phyloP scores from a whole-genome alignment of 2,329 filamentous ascomycete species.

The Chalaropsis ovoidea region DNA sequence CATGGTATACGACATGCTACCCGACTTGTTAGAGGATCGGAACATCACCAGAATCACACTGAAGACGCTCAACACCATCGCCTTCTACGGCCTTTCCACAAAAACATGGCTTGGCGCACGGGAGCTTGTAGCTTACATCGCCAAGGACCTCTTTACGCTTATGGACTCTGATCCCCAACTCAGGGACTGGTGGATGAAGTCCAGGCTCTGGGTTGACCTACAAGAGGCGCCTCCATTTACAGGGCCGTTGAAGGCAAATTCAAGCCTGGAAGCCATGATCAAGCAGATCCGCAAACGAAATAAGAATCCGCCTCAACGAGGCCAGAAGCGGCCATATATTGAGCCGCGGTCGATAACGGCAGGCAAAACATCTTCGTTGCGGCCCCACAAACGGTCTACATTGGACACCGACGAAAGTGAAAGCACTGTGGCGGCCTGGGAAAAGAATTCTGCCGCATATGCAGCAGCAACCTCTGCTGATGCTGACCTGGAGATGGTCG shows the following conservation, averaged over 20 bases:
- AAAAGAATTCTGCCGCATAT: not conserved
- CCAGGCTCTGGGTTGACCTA: constrained; percentile 15
- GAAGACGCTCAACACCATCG: not conserved
- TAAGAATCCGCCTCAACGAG: not conserved
- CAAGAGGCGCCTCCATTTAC: not conserved
- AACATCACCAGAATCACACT: not conserved
- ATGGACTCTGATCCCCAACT: constrained; percentile 21
- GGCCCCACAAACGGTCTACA: constrained; percentile 18
- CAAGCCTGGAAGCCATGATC: constrained; percentile 7
- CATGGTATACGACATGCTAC: constrained; percentile 11
- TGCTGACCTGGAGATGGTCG: not conserved
- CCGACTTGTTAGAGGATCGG: constrained; percentile 13
- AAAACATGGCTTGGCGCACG: not conserved
- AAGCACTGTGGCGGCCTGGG: not conserved
- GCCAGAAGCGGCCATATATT: constrained; percentile 19
- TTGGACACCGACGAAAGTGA: not conserved
- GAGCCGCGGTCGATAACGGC: constrained; percentile 6
- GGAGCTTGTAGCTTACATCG: constrained; percentile 14
- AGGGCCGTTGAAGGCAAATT: not conserved
- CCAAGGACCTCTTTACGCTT: constrained; percentile 19
- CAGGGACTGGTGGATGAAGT: constrained; percentile 5
- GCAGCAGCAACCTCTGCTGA: not conserved
- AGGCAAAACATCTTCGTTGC: constrained; percentile 20
- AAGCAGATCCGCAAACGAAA: constrained; percentile 18
- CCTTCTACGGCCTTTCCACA: constrained; percentile 15